A percentile compares a stretch with the other conserved stretches of the same genome.
Evolutionary conservation across 139 green algal genomes (phyloP).

Genomic region (Volvox africanus): DNA sequence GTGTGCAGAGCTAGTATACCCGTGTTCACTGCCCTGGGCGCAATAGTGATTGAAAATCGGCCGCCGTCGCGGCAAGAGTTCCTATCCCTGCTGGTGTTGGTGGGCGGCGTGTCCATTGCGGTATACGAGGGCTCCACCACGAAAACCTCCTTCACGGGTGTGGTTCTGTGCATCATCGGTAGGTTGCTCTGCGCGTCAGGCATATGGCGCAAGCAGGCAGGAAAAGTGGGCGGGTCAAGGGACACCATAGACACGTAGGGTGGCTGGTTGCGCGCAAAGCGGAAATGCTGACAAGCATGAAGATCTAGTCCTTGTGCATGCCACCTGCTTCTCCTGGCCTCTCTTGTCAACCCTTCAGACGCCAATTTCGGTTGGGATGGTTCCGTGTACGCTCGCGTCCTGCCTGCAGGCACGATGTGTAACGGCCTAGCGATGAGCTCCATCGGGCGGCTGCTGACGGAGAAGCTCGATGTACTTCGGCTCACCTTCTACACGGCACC

Average conservation of each 20-base stretch:
- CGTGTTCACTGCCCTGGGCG: slow-evolving; percentile 52
- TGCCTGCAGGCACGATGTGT: slow-evolving; percentile 54
- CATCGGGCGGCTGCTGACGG: slow-evolving; percentile 65
- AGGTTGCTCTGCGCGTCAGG: not conserved
- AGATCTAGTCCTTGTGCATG: too few relatives aligned
- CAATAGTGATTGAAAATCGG: slow-evolving; percentile 54
- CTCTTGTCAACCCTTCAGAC: too few relatives aligned
- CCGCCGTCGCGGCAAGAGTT: slow-evolving; percentile 51
- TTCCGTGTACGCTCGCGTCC: not conserved
- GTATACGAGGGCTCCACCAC: slow-evolving; percentile 53
- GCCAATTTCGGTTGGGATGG: too few relatives aligned
- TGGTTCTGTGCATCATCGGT: slow-evolving; percentile 55
- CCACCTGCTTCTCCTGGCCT: too few relatives aligned
- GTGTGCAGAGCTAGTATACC: slow-evolving; percentile 52
- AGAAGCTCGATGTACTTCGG: slow-evolving; percentile 81
- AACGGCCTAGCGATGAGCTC: slow-evolving; percentile 66
- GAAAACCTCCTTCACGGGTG: slow-evolving; percentile 13
- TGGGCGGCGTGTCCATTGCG: slow-evolving; percentile 55
- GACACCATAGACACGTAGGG: too few relatives aligned
- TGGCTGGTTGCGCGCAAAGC: too few relatives aligned
- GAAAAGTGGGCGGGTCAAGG: too few relatives aligned
- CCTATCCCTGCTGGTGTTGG: slow-evolving; percentile 56
- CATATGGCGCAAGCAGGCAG: too few relatives aligned
- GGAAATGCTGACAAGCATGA: too few relatives aligned
- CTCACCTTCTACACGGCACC: slow-evolving; percentile 89